Evolutionary conservation across 129 eudicot species (phyloP).

Genomic region (Arctium lappa): DNA sequence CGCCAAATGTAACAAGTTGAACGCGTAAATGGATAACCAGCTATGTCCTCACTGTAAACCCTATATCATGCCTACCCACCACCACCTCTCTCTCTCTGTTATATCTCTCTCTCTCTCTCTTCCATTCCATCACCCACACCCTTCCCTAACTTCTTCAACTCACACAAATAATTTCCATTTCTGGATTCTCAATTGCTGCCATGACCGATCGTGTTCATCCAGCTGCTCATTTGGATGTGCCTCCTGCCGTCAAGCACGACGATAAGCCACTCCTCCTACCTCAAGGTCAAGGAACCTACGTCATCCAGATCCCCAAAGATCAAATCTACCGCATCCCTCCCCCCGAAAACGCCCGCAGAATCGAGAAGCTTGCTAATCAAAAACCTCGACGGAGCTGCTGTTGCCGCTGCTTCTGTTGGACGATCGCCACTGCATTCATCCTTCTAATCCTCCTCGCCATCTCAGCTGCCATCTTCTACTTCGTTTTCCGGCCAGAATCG

Average conservation of each 20-base stretch:
- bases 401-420: slow-evolving; percentile 51
- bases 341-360: slow-evolving; percentile 52
- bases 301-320: slow-evolving; percentile 78
- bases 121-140: neutral
- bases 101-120: neutral
- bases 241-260: slow-evolving; percentile 13
- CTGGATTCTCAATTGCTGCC: neutral
- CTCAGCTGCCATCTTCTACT: slow-evolving; percentile 49
- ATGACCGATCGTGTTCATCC: slow-evolving; percentile 42
- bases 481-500: slow-evolving; percentile 61
- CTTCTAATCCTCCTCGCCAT: slow-evolving; percentile 38
- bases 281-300: slow-evolving; percentile 55
- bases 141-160: neutral
- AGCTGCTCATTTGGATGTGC: neutral
- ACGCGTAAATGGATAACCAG: slow-evolving; percentile 13
- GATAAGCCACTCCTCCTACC: slow-evolving; percentile 39
- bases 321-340: slow-evolving; percentile 76
- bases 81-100: neutral
- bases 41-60: slow-evolving; percentile 20
- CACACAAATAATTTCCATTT: neutral
- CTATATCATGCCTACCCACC: slow-evolving; percentile 26
- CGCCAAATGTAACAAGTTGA: neutral
- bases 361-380: slow-evolving; percentile 23
- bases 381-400: slow-evolving; percentile 45
- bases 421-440: slow-evolving; percentile 35